Evolutionary conservation across 805 yeast species (phyloP), one percentile per base, ranked within the genome.

Genomic region (Nakazawaea ishiwadae): DNA sequence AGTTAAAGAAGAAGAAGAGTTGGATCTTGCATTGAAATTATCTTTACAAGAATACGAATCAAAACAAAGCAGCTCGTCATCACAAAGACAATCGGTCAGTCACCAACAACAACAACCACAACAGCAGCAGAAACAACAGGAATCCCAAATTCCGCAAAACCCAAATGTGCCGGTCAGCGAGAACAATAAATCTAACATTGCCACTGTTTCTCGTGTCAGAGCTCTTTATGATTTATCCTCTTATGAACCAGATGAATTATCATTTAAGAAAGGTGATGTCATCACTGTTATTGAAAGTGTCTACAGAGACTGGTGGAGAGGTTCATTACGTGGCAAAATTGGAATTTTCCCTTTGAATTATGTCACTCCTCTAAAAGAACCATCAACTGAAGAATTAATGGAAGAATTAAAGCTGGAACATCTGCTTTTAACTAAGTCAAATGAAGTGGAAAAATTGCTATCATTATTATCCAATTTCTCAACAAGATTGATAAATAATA

Each of bases 261-360:
- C 95, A 1, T 91, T 93, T 63, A 69, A 79, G 37, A 81, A 81
- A 53, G 97, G 96, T 31, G 98, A 91, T 56, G 69, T 87, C 11
- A 90, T 91, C 37, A 81, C 83, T 1, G 96, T 93, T 1, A 69
- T 90, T 27, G 98, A 90, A 52, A 73, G 83, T 12, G 95, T 85
- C 5, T 90, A 89, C 58, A 73, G 86, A 47, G 98, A 91, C 55
- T 91, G 99, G 99, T 86, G 96, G 83, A 74, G 87, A 50, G 99
- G 99, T 12, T 77, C 91, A 5, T 63, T 91, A 39, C 71, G 75
- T 41, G 96, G 96, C 1, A 73, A 72, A 41, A 70, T 79, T 38
- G 99, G 99, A 15, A 82, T 93, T 11, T 89, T 91, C 61, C 99
- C 99, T 0, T 73, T 86, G 44, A 91, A 91, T 58, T 91, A 93